Evolutionary conservation across 2,329 filamentous ascomycete species (phyloP).

Genomic region (Colletotrichum truncatum): DNA sequence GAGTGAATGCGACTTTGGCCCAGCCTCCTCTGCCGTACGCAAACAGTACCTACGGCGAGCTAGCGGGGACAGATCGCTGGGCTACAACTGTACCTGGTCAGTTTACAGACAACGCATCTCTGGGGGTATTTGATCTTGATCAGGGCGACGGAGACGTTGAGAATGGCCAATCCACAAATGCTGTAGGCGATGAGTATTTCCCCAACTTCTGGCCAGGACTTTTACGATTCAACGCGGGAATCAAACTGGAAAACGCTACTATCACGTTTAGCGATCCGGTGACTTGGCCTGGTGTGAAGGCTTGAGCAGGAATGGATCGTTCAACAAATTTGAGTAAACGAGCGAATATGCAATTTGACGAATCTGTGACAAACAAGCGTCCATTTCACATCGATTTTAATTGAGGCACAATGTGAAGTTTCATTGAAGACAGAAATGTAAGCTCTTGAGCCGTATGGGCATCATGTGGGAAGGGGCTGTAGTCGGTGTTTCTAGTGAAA

Average conservation of each 20-base stretch:
- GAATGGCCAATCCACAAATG: background rate
- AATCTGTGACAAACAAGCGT: no score
- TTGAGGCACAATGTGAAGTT: no score
- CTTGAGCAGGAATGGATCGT: no score
- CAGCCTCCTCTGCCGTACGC: conserved; percentile 57
- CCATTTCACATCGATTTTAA: no score
- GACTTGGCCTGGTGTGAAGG: no score
- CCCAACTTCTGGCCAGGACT: conserved; percentile 20
- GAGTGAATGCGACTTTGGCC: conserved; percentile 51
- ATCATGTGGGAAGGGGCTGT: no score
- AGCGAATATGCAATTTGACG: no score
- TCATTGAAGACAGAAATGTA: no score
- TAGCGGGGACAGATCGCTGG: conserved; percentile 57
- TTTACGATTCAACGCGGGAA: background rate
- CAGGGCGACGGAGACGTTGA: conserved; percentile 10
- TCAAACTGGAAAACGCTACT: background rate
- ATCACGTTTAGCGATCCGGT: background rate
- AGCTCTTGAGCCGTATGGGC: no score
- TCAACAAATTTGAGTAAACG: no score
- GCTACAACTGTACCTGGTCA: conserved; percentile 43
- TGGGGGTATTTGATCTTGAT: conserved; percentile 5
- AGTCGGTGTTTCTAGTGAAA: no score
- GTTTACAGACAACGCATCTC: conserved; percentile 1
- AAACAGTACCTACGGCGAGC: conserved; percentile 46
- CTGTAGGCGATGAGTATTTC: conserved; percentile 13